Base-by-base conservation (phyloP, 2,329 filamentous ascomycete species). In the Botrytis galanthina region DNA sequence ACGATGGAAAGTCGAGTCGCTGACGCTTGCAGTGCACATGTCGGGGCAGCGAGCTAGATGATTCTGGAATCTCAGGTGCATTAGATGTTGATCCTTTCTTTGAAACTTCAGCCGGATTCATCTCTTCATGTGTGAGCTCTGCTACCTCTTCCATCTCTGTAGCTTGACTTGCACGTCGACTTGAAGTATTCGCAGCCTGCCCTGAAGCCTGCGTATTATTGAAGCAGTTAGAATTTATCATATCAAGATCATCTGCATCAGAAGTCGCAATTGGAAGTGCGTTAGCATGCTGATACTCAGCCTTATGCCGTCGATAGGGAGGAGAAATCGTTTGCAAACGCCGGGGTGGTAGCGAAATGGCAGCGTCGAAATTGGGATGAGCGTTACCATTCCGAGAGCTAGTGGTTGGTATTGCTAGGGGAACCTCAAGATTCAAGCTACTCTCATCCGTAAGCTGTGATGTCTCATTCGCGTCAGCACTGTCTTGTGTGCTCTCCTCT, bases 401-500 rank as follows among this genome's bases (percentile, higher is more conserved):
- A 54, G 32, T 51, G 26, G 51, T 16, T 16, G 59, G 59, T 29
- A 63, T 62, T 14, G 60, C 60, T 48, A 48, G 48, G 9, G 70
- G 70, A 6, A 72, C 63, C 22, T 59, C 70, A 46, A 68, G 37
- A 14, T 37, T 51, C 29, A 72, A 48, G 54, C 70, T 72, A 42
- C 61, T 67, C 9, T 71, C 60, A 59, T 67, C 39, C 12, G 46
- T 71, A 35, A 29, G n/a, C 32, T 64, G 68, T 32, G 67, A 71
- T 71, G 2, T n/a, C 29, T 20, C 60, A n/a, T 48, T 18, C 22
- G 73, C 74, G 18, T 63, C 75, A 39, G 75, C 74, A n/a, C 78
- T 76, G 35, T 79, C 77, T 0, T 35, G 81, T 76, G 69, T 68
- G 26, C 75, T 80, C 54, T 80, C 80, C 37, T 79, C 80, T 14